A percentile compares a stretch with the other conserved stretches of the same genome.
These are phyloP conservation scores for Neopestalotiopsis sp. DNA, from an alignment of 2,329 filamentous ascomycete genomes.

Conservation along the genomic window DNA sequence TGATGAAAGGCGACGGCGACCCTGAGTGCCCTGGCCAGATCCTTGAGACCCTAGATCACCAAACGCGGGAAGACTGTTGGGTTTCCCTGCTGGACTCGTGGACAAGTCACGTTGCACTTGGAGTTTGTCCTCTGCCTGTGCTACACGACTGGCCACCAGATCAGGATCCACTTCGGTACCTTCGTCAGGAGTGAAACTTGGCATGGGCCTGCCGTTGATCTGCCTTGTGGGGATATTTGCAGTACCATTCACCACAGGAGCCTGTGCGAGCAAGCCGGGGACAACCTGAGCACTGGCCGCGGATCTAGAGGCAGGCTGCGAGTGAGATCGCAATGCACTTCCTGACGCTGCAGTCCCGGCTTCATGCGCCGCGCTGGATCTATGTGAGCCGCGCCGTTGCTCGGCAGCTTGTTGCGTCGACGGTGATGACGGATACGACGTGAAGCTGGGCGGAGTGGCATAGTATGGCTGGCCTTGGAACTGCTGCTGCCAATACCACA, in stretches of 20 bases:
- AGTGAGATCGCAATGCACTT: slow-evolving; percentile 67
- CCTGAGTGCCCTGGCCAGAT: slow-evolving; percentile 38
- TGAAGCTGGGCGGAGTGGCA: slow-evolving; percentile 49
- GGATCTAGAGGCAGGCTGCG: slow-evolving; percentile 64
- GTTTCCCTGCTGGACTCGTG: slow-evolving; percentile 29
- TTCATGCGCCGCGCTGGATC: slow-evolving; percentile 56
- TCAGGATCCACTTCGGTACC: slow-evolving; percentile 50
- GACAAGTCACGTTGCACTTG: slow-evolving; percentile 40
- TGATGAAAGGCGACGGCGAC: slow-evolving; percentile 52
- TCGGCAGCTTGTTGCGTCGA: slow-evolving; percentile 53
- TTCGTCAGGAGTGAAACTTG: slow-evolving; percentile 63
- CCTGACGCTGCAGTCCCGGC: slow-evolving; percentile 51
- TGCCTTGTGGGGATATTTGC: slow-evolving; percentile 43
- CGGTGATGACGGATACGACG: slow-evolving; percentile 62
- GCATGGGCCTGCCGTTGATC: slow-evolving; percentile 55
- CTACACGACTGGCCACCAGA: slow-evolving; percentile 47
- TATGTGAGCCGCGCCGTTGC: slow-evolving; percentile 61
- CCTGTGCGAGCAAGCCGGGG: slow-evolving; percentile 35
- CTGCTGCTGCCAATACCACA: slow-evolving; percentile 55
- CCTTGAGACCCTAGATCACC: slow-evolving; percentile 48
- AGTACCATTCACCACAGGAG: slow-evolving; percentile 42
- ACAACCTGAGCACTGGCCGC: slow-evolving; percentile 37
- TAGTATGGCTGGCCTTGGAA: slow-evolving; percentile 48
- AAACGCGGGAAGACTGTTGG: slow-evolving; percentile 46
- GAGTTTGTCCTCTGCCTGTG: slow-evolving; percentile 52